phyloP scores from a whole-genome alignment of 352 stramenopile genomes.

The Globisporangium canariense region DNA sequence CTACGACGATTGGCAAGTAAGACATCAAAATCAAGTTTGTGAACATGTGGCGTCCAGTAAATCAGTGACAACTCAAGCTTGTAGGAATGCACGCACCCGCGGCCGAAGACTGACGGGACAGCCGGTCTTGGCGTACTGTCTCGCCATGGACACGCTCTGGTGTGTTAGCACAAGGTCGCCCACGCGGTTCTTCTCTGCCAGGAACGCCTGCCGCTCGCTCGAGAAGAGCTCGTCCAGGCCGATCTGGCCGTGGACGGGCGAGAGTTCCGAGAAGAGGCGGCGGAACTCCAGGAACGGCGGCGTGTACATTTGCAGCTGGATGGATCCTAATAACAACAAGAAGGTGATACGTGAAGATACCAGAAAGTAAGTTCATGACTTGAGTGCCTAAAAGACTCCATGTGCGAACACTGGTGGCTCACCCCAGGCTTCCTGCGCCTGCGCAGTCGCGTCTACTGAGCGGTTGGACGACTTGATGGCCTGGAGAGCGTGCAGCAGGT shows the following conservation, averaged over 20 bases:
- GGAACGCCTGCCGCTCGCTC: conserved; percentile 43
- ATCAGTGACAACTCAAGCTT: too few species aligned
- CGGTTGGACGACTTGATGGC: conserved; percentile 53
- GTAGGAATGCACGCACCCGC: conserved; percentile 23
- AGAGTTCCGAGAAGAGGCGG: conserved; percentile 47
- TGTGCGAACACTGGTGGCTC: background rate
- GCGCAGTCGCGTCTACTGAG: conserved; percentile 12
- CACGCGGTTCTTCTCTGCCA: conserved; percentile 61
- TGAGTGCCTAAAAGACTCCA: background rate
- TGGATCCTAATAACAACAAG: conserved; percentile 34
- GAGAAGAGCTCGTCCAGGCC: conserved; percentile 67
- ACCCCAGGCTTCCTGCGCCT: conserved; percentile 32
- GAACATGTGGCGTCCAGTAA: background rate
- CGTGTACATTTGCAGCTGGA: conserved; percentile 52
- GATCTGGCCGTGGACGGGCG: conserved; percentile 48
- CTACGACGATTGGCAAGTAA: conserved; percentile 11
- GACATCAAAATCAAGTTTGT: background rate
- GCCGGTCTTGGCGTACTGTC: conserved; percentile 76
- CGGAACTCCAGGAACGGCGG: conserved; percentile 40
- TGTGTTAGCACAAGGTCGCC: conserved; percentile 60
- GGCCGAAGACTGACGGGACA: conserved; percentile 55
- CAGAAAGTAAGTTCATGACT: too few species aligned
- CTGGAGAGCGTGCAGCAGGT: conserved; percentile 63
- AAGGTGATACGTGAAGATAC: background rate
- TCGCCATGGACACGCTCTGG: conserved; percentile 63